A percentile compares a stretch with the other conserved stretches of the same genome.
Conservation (phyloP, 768 basidiomycete genomes). For the Xerocomellus chrysenteron region DNA sequence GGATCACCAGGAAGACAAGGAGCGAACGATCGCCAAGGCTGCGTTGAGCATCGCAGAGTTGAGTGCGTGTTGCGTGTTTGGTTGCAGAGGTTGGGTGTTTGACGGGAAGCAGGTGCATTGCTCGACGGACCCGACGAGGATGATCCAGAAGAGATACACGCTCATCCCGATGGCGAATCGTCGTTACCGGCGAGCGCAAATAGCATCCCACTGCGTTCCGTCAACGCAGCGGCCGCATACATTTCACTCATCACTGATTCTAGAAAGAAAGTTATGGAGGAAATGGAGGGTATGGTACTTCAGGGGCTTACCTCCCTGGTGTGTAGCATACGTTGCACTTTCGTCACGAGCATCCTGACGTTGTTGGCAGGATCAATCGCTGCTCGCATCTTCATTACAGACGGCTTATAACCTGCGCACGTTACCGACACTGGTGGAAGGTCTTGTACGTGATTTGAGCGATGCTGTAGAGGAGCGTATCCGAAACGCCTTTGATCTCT, state of each 20-base stretch:
- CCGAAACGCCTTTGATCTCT: slow-evolving; percentile 79
- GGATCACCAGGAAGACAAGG: slow-evolving; percentile 73
- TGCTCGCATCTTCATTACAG: slow-evolving; percentile 91
- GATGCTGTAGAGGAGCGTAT: slow-evolving; percentile 83
- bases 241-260: slow-evolving; percentile 72
- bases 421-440: slow-evolving; percentile 78
- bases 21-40: slow-evolving; percentile 87
- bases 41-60: slow-evolving; percentile 94
- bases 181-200: slow-evolving; percentile 17
- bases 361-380: slow-evolving; percentile 71
- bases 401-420: slow-evolving; percentile 91
- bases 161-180: slow-evolving; percentile 8
- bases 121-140: slow-evolving; percentile 42
- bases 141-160: not conserved
- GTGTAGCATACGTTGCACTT: slow-evolving; percentile 25
- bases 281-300: slow-evolving; percentile 92
- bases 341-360: not conserved
- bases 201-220: slow-evolving; percentile 63
- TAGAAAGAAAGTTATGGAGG: slow-evolving; percentile 64
- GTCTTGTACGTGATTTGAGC: slow-evolving; percentile 74
- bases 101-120: slow-evolving; percentile 42
- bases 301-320: slow-evolving; percentile 77
- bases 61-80: slow-evolving; percentile 46
- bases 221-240: slow-evolving; percentile 69
- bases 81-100: not conserved